Evolutionary conservation across 192 early-diverging fungal species (phyloP).

Genomic region (Entomortierella chlamydospora): DNA sequence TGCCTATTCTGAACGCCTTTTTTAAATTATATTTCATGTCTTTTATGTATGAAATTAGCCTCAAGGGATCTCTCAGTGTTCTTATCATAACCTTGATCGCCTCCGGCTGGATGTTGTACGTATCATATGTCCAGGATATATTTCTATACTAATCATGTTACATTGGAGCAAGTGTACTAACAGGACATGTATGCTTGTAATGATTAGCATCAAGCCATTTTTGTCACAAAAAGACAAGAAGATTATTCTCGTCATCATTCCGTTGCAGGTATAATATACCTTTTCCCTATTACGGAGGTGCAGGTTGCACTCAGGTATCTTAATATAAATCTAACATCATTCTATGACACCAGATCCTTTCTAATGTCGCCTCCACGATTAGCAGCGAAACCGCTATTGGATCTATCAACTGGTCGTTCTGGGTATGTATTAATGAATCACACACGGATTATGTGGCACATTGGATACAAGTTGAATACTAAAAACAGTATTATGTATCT

Average conservation of each 20-base stretch:
- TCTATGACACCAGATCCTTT: conserved; percentile 41
- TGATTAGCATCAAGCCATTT: conserved; percentile 62
- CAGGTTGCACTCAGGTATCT: neutral
- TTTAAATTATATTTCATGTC: neutral
- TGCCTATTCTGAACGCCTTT: neutral
- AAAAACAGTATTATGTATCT: too few species aligned
- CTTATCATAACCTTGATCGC: conserved; percentile 65
- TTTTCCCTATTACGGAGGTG: neutral
- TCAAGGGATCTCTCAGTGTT: conserved; percentile 64
- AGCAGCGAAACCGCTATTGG: conserved; percentile 62
- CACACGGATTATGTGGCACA: too few species aligned
- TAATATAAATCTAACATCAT: neutral
- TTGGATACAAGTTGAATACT: too few species aligned
- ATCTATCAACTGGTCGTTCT: conserved; percentile 63
- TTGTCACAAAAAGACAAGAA: conserved; percentile 63
- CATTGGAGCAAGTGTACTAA: too few species aligned
- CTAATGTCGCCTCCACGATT: conserved; percentile 62
- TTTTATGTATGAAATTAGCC: conserved; percentile 25
- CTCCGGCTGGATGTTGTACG: conserved; percentile 69
- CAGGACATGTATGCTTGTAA: too few species aligned
- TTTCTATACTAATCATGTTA: neutral
- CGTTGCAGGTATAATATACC: conserved; percentile 52
- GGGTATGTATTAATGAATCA: conserved; percentile 57
- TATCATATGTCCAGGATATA: neutral
- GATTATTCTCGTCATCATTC: conserved; percentile 63